These are phyloP conservation scores for Pseudogymnoascus pannorum DNA, from an alignment of 2,329 filamentous ascomycete genomes.

Conservation along the genomic window DNA sequence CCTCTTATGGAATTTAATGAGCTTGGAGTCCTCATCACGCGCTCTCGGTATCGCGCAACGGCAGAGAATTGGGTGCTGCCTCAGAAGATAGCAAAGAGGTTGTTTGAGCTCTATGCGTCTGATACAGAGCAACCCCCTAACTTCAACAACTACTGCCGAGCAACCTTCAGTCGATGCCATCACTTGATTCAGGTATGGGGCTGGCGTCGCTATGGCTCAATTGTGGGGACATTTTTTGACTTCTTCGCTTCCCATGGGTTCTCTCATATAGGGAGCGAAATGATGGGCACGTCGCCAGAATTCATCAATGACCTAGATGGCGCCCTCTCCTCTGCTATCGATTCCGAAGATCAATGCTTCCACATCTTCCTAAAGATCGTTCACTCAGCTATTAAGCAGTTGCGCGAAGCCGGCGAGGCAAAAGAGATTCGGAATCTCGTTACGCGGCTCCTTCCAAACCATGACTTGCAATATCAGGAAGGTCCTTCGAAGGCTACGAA, in stretches of 20 bases:
- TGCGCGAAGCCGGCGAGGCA: slow-evolving; percentile 39
- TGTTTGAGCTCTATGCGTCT: slow-evolving; percentile 52
- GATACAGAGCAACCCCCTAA: slow-evolving; percentile 48
- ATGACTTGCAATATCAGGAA: slow-evolving; percentile 59
- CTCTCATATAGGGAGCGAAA: slow-evolving; percentile 49
- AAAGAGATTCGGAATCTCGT: slow-evolving; percentile 57
- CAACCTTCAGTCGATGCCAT: slow-evolving; percentile 53
- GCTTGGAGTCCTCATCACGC: slow-evolving; percentile 40
- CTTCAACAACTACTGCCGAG: slow-evolving; percentile 59
- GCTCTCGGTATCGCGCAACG: slow-evolving; percentile 31
- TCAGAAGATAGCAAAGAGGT: slow-evolving; percentile 47
- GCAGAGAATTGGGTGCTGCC: slow-evolving; percentile 55
- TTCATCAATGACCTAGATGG: slow-evolving; percentile 51
- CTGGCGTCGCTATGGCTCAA: slow-evolving; percentile 47
- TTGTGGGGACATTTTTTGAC: slow-evolving; percentile 58
- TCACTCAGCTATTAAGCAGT: slow-evolving; percentile 47
- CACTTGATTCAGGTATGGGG: slow-evolving; percentile 59
- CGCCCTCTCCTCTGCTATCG: slow-evolving; percentile 39
- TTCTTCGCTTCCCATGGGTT: slow-evolving; percentile 59
- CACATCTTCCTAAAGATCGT: slow-evolving; percentile 61
- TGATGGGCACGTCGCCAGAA: slow-evolving; percentile 55
- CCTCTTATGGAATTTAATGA: slow-evolving; percentile 55
- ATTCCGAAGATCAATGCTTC: slow-evolving; percentile 54
- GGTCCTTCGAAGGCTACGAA: slow-evolving; percentile 52
- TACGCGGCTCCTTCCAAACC: slow-evolving; percentile 56